A percentile compares a stretch with the other conserved stretches of the same genome.
phyloP scores from a whole-genome alignment of 768 basidiomycete species.

The Auricularia sp. region DNA sequence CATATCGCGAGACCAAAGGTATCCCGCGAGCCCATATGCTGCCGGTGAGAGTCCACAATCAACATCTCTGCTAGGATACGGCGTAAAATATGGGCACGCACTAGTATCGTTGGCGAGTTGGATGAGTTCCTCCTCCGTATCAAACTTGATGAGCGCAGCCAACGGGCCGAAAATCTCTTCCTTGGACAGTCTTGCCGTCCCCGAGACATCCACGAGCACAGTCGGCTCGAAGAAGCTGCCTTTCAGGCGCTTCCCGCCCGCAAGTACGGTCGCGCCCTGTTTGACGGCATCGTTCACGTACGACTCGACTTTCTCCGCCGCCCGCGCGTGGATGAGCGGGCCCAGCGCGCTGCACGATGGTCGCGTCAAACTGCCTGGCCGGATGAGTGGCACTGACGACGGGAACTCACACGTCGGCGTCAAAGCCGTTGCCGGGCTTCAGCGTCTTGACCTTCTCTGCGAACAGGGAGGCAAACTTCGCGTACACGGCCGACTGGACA shows the following conservation, averaged over 20 bases:
- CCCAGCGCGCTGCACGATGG: constrained; percentile 66
- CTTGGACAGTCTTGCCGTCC: constrained; percentile 47
- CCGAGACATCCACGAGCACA: constrained; percentile 75
- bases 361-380: too few species aligned
- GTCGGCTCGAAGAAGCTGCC: constrained; percentile 77
- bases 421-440: constrained; percentile 83
- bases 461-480: constrained; percentile 82
- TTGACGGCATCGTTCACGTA: constrained; percentile 85
- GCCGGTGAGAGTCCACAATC: neutral
- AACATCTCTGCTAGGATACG: neutral
- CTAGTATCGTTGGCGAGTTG: constrained; percentile 65
- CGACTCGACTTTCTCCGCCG: constrained; percentile 71
- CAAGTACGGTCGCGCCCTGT: constrained; percentile 77
- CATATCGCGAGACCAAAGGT: constrained; percentile 84
- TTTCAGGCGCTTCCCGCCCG: constrained; percentile 71
- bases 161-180: constrained; percentile 97
- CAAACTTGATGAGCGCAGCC: constrained; percentile 79
- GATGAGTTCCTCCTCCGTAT: constrained; percentile 90
- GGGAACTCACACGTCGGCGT: constrained; percentile 53
- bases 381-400: too few species aligned
- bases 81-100: neutral
- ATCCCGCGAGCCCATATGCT: constrained; percentile 83
- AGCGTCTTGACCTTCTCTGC: constrained; percentile 74
- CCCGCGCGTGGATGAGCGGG: constrained; percentile 81
- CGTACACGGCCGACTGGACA: constrained; percentile 85